Conservation (phyloP, 345 rosid genomes). For the Linum tenue region DNA sequence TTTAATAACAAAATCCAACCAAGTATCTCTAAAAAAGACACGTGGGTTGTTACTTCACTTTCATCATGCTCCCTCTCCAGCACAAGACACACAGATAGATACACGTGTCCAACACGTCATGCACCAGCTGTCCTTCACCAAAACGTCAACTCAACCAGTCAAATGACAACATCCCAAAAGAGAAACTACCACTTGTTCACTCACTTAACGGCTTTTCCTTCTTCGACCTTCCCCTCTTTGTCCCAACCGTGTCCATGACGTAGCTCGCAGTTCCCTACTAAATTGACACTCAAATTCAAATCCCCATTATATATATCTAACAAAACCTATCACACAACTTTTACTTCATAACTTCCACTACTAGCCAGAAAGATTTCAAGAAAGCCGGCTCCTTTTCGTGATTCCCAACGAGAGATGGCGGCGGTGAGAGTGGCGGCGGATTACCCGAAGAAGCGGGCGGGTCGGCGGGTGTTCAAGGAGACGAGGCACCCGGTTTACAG, state of each 20-base stretch:
- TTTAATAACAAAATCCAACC: too few relatives aligned
- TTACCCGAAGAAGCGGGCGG: slow-evolving; percentile 65
- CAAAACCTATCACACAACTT: not conserved
- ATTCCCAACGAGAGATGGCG: slow-evolving; percentile 19
- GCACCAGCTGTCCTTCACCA: not conserved
- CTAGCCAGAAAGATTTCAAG: not conserved
- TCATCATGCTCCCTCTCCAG: not conserved
- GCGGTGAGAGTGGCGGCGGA: slow-evolving; percentile 45
- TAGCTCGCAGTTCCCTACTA: too few relatives aligned
- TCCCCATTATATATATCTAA: too few relatives aligned
- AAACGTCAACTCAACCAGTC: not conserved
- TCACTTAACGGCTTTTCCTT: not conserved
- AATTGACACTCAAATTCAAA: too few relatives aligned
- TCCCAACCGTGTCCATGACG: not conserved
- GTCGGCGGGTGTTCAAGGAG: slow-evolving; percentile 78
- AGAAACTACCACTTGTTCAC: not conserved
- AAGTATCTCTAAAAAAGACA: not conserved
- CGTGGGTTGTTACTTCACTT: not conserved
- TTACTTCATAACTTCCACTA: not conserved
- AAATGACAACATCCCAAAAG: not conserved
- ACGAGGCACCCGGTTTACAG: slow-evolving; percentile 81
- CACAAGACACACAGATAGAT: not conserved
- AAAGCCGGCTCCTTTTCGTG: too few relatives aligned
- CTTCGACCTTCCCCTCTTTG: not conserved
- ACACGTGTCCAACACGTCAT: not conserved